Conservation (phyloP, 306 rosid genomes). For the Abrus pulchellus region DNA sequence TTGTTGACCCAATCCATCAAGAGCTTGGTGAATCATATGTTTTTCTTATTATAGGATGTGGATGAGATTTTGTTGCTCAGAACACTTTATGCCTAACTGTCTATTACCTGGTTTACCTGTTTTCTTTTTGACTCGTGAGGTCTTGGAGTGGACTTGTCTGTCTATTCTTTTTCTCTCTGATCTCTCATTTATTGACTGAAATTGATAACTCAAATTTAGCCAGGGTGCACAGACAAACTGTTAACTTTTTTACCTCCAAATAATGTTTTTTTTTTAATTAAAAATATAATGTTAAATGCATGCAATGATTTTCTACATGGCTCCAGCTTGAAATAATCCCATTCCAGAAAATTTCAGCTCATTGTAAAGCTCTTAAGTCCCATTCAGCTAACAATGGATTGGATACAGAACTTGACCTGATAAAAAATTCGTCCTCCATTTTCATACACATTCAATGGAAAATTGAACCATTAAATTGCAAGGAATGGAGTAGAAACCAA, state of each 20-base stretch:
- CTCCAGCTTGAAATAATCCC: not conserved
- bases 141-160: slow-evolving; percentile 31
- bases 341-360: not conserved
- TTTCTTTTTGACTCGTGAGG: slow-evolving; percentile 43
- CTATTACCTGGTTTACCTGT: slow-evolving; percentile 50
- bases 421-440: not conserved
- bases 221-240: slow-evolving; percentile 5
- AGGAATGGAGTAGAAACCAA: slow-evolving; percentile 13
- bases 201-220: slow-evolving; percentile 38
- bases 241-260: not conserved
- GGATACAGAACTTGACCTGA: slow-evolving; percentile 21
- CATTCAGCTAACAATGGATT: not conserved
- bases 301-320: slow-evolving; percentile 7
- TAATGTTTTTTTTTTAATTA: slow-evolving; percentile 26
- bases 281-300: not conserved
- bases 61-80: slow-evolving; percentile 44
- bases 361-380: slow-evolving; percentile 14
- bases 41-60: slow-evolving; percentile 43
- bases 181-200: slow-evolving; percentile 38
- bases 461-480: not conserved
- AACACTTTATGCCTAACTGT: slow-evolving; percentile 48
- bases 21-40: slow-evolving; percentile 38
- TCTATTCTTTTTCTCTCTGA: not conserved
- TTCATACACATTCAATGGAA: slow-evolving; percentile 6
- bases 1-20: slow-evolving; percentile 43